A percentile compares a stretch with the other conserved stretches of the same genome.
phyloP scores from a whole-genome alignment of 1,139 yeast species.

The Pichia inconspicua region DNA sequence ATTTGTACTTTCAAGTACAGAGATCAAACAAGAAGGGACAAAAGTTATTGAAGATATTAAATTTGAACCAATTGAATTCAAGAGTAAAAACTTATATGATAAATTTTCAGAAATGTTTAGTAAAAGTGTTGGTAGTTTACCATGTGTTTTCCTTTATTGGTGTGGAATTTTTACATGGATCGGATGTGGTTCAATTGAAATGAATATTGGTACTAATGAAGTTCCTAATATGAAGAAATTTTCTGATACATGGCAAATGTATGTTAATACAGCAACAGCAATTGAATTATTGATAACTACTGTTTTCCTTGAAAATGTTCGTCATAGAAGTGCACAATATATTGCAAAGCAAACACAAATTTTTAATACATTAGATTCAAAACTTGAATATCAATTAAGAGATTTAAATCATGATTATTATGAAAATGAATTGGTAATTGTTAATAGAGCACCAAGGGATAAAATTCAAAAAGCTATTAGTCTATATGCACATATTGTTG shows the following conservation, averaged over 20 bases:
- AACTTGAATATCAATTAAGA: conserved; percentile 27
- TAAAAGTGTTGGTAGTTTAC: conserved; percentile 27
- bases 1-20: conserved; percentile 1
- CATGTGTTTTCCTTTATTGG: conserved; percentile 30
- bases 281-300: conserved; percentile 29
- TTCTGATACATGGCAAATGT: conserved; percentile 33
- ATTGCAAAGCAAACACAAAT: conserved; percentile 23
- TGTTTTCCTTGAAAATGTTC: conserved; percentile 31
- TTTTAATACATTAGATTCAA: conserved; percentile 24
- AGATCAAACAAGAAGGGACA: neutral
- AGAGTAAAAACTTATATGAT: conserved; percentile 26
- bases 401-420: conserved; percentile 18
- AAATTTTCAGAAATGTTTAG: conserved; percentile 22
- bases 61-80: neutral
- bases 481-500: conserved; percentile 33
- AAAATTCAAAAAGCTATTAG: conserved; percentile 26
- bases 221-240: conserved; percentile 18
- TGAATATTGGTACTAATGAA: conserved; percentile 11
- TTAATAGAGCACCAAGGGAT: conserved; percentile 20
- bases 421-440: conserved; percentile 23
- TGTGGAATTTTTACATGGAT: conserved; percentile 31
- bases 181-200: conserved; percentile 29
- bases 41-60: neutral
- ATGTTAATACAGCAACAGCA: conserved; percentile 34
- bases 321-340: conserved; percentile 30